A percentile compares a stretch with the other conserved stretches of the same genome.
Conservation (phyloP, 108 stramenopile species). For the Conticribra guillardii region DNA sequence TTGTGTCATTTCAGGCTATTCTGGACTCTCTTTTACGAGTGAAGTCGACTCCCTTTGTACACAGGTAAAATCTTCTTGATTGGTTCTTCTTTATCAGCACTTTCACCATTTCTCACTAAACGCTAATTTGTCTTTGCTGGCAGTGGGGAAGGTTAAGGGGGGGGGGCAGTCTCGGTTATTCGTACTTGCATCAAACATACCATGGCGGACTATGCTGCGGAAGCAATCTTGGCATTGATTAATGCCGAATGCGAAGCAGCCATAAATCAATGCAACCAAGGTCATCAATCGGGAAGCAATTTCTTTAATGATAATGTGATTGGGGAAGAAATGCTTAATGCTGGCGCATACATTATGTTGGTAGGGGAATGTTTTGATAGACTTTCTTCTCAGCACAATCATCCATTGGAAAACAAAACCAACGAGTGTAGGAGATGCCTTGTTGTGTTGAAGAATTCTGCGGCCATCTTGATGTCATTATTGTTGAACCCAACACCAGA, state of each 20-base stretch:
- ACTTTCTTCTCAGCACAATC: slow-evolving; percentile 11
- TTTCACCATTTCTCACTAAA: too few species aligned
- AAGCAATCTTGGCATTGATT: slow-evolving; percentile 44
- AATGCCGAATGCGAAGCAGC: slow-evolving; percentile 70
- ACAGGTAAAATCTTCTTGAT: slow-evolving; percentile 37
- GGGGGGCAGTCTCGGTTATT: slow-evolving; percentile 54
- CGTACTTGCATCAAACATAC: slow-evolving; percentile 38
- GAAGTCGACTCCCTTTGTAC: slow-evolving; percentile 19
- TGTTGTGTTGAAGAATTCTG: slow-evolving; percentile 36
- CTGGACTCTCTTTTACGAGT: slow-evolving; percentile 18
- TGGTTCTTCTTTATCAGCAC: too few species aligned
- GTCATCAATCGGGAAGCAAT: slow-evolving; percentile 50
- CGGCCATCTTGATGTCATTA: slow-evolving; percentile 7
- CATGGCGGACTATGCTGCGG: slow-evolving; percentile 39
- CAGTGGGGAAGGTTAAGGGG: slow-evolving; percentile 83
- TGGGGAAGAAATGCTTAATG: slow-evolving; percentile 61
- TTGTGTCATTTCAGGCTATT: slow-evolving; percentile 39
- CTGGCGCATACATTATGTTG: slow-evolving; percentile 62
- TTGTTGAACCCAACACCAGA: slow-evolving; percentile 34
- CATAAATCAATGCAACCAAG: slow-evolving; percentile 47
- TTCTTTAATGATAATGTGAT: slow-evolving; percentile 72
- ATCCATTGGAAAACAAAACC: background rate
- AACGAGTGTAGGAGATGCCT: slow-evolving; percentile 35
- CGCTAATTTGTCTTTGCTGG: too few species aligned
- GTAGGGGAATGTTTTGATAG: slow-evolving; percentile 38